These are phyloP conservation scores for Kurtzmaniella quercitrusa DNA, from an alignment of 1,139 yeast genomes.

Conservation along the genomic window DNA sequence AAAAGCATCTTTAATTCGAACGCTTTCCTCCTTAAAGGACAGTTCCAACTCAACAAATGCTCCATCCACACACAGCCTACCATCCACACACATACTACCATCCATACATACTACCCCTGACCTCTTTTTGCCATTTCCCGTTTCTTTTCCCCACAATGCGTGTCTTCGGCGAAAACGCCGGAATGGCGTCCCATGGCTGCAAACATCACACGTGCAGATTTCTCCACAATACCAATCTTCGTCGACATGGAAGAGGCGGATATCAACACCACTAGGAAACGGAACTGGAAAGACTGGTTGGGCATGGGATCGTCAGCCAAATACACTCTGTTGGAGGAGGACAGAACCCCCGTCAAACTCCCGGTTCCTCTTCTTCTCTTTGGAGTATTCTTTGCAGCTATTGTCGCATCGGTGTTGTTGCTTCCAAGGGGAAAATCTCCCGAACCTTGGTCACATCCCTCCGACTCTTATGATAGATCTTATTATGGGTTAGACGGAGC, in stretches of 20 bases:
- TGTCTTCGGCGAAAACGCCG: conserved; percentile 1
- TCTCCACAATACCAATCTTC: not conserved
- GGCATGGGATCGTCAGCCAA: not conserved
- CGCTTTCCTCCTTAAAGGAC: too few species aligned
- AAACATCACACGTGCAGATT: not conserved
- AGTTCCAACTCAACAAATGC: too few species aligned
- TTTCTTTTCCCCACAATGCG: not conserved
- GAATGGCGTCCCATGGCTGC: not conserved
- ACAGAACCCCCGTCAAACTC: not conserved
- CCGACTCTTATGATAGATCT: not conserved
- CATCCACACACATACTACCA: too few species aligned
- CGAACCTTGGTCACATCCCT: not conserved
- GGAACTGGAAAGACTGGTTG: not conserved
- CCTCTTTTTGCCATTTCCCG: not conserved
- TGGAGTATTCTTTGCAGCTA: not conserved
- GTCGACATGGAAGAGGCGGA: conserved; percentile 2
- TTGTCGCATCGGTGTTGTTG: not conserved
- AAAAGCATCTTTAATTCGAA: too few species aligned
- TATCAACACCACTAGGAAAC: not conserved
- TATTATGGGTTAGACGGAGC: conserved; percentile 10
- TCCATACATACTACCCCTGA: too few species aligned
- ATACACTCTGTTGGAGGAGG: not conserved
- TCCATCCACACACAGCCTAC: too few species aligned
- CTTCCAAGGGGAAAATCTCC: not conserved
- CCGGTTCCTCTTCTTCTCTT: not conserved